A percentile compares a stretch with the other conserved stretches of the same genome.
Evolutionary conservation across 768 basidiomycete genomes (phyloP).

Genomic region (Leccinum olivaceopallidum): DNA sequence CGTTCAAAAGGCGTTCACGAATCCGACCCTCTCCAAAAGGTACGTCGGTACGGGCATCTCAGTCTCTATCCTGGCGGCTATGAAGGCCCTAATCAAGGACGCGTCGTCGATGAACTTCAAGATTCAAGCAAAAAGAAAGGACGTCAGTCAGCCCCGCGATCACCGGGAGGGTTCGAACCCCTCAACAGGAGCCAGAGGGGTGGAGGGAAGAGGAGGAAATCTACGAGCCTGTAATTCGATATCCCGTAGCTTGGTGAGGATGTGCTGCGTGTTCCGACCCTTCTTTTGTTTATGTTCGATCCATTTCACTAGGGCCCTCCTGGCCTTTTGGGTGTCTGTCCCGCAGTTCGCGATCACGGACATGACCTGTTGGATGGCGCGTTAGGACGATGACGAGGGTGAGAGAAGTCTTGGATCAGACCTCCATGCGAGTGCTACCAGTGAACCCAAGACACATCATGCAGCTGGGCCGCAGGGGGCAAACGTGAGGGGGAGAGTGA

Average conservation of each 20-base stretch:
- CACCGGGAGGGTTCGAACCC: not conserved
- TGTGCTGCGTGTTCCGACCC: slow-evolving; percentile 30
- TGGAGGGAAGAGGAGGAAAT: not conserved
- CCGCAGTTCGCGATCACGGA: slow-evolving; percentile 34
- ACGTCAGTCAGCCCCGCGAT: not conserved
- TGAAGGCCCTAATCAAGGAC: not conserved
- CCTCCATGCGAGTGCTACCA: slow-evolving; percentile 32
- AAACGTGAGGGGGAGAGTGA: not conserved
- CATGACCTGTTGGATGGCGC: slow-evolving; percentile 25
- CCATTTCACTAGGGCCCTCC: slow-evolving; percentile 30
- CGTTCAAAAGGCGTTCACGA: not conserved
- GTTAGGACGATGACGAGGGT: not conserved
- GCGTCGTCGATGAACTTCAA: not conserved
- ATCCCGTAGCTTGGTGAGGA: slow-evolving; percentile 26
- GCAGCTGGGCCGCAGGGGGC: not conserved
- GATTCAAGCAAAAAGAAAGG: not conserved
- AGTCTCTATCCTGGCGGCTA: not conserved
- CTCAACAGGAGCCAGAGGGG: not conserved
- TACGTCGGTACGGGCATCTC: not conserved
- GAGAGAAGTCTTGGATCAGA: not conserved
- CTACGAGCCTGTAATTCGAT: slow-evolving; percentile 29
- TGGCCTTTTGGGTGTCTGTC: slow-evolving; percentile 26
- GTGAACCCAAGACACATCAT: slow-evolving; percentile 29
- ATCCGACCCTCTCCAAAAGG: not conserved
- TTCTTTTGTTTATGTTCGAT: slow-evolving; percentile 32